Evolutionary conservation across 1,284 basidiomycete genomes (phyloP).

Genomic region (Stygiomarasmius scandens): DNA sequence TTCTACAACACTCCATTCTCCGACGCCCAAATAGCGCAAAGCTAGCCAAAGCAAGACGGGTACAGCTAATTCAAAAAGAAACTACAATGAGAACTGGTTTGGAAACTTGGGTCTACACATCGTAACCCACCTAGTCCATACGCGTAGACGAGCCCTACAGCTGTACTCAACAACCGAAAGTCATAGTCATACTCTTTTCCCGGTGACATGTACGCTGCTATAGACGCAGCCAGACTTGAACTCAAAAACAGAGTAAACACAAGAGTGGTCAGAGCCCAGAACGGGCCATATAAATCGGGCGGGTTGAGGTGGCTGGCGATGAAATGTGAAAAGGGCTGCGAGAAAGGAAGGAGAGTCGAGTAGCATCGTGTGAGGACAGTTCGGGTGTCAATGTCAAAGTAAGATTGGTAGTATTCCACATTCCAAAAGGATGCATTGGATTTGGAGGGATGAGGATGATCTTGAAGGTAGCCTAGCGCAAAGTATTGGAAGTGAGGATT

Average conservation of each 20-base stretch:
- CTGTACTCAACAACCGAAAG: constrained; percentile 82
- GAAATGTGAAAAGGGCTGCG: constrained; percentile 49
- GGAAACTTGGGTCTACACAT: no score
- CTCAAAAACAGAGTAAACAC: constrained; percentile 91
- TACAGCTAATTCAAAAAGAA: no score
- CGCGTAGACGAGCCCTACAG: constrained; percentile 81
- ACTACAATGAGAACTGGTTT: no score
- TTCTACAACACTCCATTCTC: constrained; percentile 85
- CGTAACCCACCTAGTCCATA: no score
- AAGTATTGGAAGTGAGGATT: constrained; percentile 4
- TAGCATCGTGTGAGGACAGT: constrained; percentile 77
- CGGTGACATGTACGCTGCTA: constrained; percentile 78
- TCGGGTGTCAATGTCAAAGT: constrained; percentile 81
- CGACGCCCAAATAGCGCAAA: constrained; percentile 81
- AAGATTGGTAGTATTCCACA: constrained; percentile 77
- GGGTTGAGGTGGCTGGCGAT: constrained; percentile 66
- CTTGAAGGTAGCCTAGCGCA: constrained; percentile 53
- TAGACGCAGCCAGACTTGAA: constrained; percentile 84
- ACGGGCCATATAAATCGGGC: constrained; percentile 84
- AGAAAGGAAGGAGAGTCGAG: constrained; percentile 67
- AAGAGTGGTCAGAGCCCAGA: constrained; percentile 94
- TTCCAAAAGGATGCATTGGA: constrained; percentile 65
- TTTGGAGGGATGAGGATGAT: constrained; percentile 43
- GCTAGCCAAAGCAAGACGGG: constrained; percentile 81
- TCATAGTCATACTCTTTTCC: constrained; percentile 71